phyloP scores from a whole-genome alignment of 305 asterid species.

The Rubia tinctorum region DNA sequence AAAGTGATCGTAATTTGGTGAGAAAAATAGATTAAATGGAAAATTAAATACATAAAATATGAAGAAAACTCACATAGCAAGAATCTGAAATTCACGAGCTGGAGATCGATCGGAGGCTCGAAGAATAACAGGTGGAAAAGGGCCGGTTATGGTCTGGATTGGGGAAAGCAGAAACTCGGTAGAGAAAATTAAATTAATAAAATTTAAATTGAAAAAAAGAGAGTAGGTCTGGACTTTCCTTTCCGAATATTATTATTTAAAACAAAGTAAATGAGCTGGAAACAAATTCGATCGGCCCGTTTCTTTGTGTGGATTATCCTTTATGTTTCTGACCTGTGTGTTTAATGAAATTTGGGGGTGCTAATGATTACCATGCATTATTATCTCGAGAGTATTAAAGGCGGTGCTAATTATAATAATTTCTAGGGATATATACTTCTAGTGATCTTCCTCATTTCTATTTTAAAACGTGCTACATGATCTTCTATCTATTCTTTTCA shows the following conservation, averaged over 20 bases:
- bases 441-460: too few relatives aligned
- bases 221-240: conserved; percentile 1
- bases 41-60: not conserved
- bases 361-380: too few relatives aligned
- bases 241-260: not conserved
- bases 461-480: too few relatives aligned
- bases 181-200: not conserved
- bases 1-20: not conserved
- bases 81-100: not conserved
- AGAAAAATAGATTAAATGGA: not conserved
- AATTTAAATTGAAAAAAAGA: not conserved
- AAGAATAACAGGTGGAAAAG: not conserved
- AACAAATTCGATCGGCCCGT: not conserved
- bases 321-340: not conserved
- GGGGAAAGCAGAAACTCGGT: not conserved
- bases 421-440: too few relatives aligned
- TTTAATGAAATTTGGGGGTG: not conserved
- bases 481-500: too few relatives aligned
- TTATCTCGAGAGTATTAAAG: too few relatives aligned
- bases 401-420: too few relatives aligned
- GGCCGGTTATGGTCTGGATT: conserved; percentile 16
- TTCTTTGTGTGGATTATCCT: not conserved
- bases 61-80: conserved; percentile 7
- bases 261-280: conserved; percentile 3
- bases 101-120: conserved; percentile 15